Base-by-base conservation (phyloP, 192 early-diverging fungal genomes). In the Dissophora ornata region DNA sequence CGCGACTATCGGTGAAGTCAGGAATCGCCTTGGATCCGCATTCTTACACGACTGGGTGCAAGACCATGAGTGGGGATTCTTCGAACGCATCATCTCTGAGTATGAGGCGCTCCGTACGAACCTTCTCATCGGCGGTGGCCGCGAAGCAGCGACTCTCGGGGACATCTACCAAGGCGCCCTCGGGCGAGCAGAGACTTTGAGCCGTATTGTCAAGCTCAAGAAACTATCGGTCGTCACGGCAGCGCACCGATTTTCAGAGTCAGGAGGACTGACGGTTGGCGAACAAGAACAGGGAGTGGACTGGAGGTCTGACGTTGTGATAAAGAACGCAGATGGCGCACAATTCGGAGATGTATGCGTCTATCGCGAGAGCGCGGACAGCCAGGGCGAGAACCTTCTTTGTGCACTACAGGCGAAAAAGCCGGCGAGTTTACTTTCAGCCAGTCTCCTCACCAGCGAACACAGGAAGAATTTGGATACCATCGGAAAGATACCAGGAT, bases 161-260 rank as follows among this genome's bases (percentile, higher is more conserved):
- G 51, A 65, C 18, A 65, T 65, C 51, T 54, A 54, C 41, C 62
- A 46, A 54, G 40, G 62, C 1, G 58, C 58, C 22, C 29, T 64
- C 29, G 62, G 62, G 26, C 28, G 62, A 54, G 26, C 50, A 53
- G 50, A 53, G 24, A 64, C 62, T 36, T 53, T 64, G 38, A 38
- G 29, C 29, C 62, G 51, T 45, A 64, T 15, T 64, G 62, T 54
- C 62, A 53, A 64, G 25, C 62, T 64, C 50, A 53, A 32, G 62
- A 18, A 32, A 32, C 9, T 64, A 30, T 53, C 48, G n/a, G 25
- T 53, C n/a, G 50, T 62, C 29, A n/a, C 12, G 16, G 29, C 33
- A 62, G 46, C 11, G 0, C 62, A 54, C 50, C 38, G 40, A 42
- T 54, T 64, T 50, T 25, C 62, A 65, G 51, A 54, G 41, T 54